Evolutionary conservation across 371 early-diverging fungal species (phyloP).

Genomic region (Coemansia sp.): DNA sequence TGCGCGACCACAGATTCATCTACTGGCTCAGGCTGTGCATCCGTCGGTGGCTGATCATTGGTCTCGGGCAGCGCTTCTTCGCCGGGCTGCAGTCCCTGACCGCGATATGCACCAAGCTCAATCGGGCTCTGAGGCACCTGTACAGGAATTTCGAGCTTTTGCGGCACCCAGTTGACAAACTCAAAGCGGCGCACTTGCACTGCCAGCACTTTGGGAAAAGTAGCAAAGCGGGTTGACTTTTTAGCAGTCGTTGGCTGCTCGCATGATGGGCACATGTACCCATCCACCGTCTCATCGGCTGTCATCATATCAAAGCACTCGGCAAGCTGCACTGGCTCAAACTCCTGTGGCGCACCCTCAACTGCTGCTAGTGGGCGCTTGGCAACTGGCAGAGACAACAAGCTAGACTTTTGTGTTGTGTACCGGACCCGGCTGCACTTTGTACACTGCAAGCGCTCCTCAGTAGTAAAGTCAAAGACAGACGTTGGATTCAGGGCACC

Average conservation of each 20-base stretch:
- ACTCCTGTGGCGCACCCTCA: slow-evolving; percentile 13
- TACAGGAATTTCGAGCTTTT: slow-evolving; percentile 72
- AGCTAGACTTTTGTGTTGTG: slow-evolving; percentile 60
- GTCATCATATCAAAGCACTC: slow-evolving; percentile 73
- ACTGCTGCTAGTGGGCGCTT: slow-evolving; percentile 51
- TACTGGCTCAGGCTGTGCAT: slow-evolving; percentile 49
- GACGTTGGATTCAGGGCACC: slow-evolving; percentile 64
- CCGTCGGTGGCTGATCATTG: not conserved
- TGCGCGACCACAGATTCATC: slow-evolving; percentile 71
- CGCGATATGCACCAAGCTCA: slow-evolving; percentile 64
- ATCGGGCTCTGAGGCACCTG: slow-evolving; percentile 57
- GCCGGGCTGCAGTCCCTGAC: slow-evolving; percentile 65
- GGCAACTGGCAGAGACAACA: slow-evolving; percentile 74
- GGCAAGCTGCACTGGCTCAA: slow-evolving; percentile 69
- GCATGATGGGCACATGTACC: slow-evolving; percentile 82
- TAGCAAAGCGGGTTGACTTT: slow-evolving; percentile 75
- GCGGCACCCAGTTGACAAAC: slow-evolving; percentile 85
- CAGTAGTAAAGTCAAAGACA: slow-evolving; percentile 73
- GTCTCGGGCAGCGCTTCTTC: slow-evolving; percentile 74
- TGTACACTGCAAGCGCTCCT: slow-evolving; percentile 84
- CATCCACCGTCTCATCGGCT: slow-evolving; percentile 62
- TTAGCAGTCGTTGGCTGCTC: slow-evolving; percentile 64
- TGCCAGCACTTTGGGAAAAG: slow-evolving; percentile 85
- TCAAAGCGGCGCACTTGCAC: slow-evolving; percentile 83
- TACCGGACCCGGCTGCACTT: slow-evolving; percentile 82